phyloP scores from a whole-genome alignment of 768 basidiomycete genomes.

The Russula griseocarnosa region DNA sequence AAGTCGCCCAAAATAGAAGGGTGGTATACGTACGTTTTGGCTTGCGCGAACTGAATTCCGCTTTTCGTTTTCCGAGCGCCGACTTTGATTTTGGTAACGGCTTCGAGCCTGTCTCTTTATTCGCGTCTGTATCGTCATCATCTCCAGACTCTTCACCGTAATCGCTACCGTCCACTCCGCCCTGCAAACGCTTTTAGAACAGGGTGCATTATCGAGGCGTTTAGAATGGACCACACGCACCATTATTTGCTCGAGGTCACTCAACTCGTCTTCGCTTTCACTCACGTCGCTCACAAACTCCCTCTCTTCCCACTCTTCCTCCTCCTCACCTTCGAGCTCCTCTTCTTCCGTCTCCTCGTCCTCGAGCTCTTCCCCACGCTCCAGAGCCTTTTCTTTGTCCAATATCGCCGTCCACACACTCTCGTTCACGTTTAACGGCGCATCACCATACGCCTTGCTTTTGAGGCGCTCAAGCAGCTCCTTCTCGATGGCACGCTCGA shows the following conservation, averaged over 20 bases:
- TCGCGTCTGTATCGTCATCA: neutral
- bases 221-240: conserved; percentile 40
- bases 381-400: conserved; percentile 64
- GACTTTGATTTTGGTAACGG: conserved; percentile 13
- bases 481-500: conserved; percentile 93
- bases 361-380: conserved; percentile 41
- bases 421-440: conserved; percentile 97
- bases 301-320: conserved; percentile 55
- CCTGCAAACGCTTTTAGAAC: conserved; percentile 9
- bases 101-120: conserved; percentile 1
- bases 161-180: conserved; percentile 5
- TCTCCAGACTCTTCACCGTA: conserved; percentile 18
- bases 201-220: neutral
- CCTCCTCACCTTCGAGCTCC: conserved; percentile 47
- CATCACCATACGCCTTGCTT: conserved; percentile 95
- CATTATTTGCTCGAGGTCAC: conserved; percentile 65
- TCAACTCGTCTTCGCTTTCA: conserved; percentile 58
- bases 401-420: conserved; percentile 91
- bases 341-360: conserved; percentile 40
- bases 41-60: conserved; percentile 16
- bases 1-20: neutral
- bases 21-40: conserved; percentile 19
- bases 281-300: conserved; percentile 77
- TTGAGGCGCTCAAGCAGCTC: conserved; percentile 94
- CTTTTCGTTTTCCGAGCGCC: conserved; percentile 21